phyloP scores from a whole-genome alignment of 2,329 filamentous ascomycete genomes.

The Coniochaeta sp. region DNA sequence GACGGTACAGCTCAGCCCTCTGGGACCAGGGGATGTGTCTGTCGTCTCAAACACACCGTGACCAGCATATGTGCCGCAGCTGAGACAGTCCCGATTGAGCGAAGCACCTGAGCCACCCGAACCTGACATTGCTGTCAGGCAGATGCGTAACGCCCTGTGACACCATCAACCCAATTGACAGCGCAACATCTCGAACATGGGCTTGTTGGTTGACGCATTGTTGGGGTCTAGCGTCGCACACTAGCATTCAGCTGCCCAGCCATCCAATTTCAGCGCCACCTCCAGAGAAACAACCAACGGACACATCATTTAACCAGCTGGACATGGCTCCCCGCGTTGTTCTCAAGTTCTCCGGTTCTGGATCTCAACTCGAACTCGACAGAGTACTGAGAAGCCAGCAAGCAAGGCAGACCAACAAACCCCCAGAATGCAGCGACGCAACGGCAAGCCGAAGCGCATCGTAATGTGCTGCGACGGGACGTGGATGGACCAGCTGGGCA shows the following conservation, averaged over 20 bases:
- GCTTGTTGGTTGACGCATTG: too few relatives aligned
- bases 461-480: conserved; percentile 26
- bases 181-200: background rate
- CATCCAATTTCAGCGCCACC: background rate
- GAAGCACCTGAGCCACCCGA: background rate
- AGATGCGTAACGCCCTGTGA: too few relatives aligned
- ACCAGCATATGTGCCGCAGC: background rate
- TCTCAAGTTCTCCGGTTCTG: too few relatives aligned
- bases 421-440: background rate
- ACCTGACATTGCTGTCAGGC: too few relatives aligned
- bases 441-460: conserved; percentile 16
- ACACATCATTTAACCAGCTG: background rate
- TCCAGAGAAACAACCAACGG: too few relatives aligned
- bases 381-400: background rate
- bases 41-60: too few relatives aligned
- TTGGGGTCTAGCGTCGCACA: too few relatives aligned
- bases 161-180: background rate
- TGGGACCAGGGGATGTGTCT: too few relatives aligned
- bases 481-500: conserved; percentile 24
- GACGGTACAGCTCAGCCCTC: too few relatives aligned
- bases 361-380: background rate
- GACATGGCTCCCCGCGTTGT: background rate
- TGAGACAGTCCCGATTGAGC: background rate
- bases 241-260: background rate
- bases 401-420: background rate